These are phyloP conservation scores for Plasmodium gonderi DNA, from an alignment of 169 alveolate genomes.

Conservation along the genomic window DNA sequence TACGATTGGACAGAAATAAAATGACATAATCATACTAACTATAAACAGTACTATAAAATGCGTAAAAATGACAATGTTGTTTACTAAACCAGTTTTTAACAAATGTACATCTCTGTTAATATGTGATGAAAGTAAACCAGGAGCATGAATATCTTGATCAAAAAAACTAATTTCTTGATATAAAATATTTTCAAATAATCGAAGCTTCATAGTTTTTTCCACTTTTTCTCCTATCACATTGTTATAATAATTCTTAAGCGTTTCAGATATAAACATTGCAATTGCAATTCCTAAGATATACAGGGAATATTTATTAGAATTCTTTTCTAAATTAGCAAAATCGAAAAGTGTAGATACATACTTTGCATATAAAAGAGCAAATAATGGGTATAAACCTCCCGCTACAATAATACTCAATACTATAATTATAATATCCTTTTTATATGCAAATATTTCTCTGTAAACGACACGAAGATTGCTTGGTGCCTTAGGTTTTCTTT, in stretches of 20 bases:
- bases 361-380: conserved; percentile 59
- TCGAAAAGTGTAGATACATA: conserved; percentile 48
- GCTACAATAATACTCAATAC: conserved; percentile 46
- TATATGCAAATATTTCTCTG: conserved; percentile 63
- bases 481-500: conserved; percentile 16
- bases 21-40: conserved; percentile 46
- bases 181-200: conserved; percentile 62
- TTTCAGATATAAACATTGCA: conserved; percentile 62
- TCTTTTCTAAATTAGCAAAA: conserved; percentile 9
- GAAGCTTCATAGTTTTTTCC: conserved; percentile 19
- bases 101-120: conserved; percentile 75
- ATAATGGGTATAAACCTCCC: conserved; percentile 69
- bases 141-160: conserved; percentile 62
- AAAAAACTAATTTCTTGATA: conserved; percentile 75
- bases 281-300: conserved; percentile 38
- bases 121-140: conserved; percentile 26
- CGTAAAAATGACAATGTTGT: conserved; percentile 44
- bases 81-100: conserved; percentile 73
- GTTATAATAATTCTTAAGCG: conserved; percentile 58
- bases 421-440: conserved; percentile 24
- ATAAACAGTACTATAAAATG: conserved; percentile 60
- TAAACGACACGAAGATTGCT: conserved; percentile 27
- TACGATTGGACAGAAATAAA: conserved; percentile 73
- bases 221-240: conserved; percentile 69
- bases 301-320: conserved; percentile 45